Evolutionary conservation across 2,329 filamentous ascomycete species (phyloP).

Genomic region (Fusarium succisae): DNA sequence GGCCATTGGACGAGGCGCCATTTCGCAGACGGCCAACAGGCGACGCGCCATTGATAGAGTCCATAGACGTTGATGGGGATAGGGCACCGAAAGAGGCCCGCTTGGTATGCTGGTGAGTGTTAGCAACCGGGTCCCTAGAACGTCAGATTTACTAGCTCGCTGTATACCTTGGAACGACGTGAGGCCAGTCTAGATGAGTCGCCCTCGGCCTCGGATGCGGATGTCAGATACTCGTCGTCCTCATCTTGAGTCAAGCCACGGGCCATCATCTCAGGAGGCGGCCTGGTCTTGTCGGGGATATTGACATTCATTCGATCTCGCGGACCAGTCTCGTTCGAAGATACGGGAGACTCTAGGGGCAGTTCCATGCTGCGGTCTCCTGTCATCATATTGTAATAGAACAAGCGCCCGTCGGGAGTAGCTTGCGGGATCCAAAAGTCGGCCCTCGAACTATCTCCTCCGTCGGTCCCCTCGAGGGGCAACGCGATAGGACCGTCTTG

Average conservation of each 20-base stretch:
- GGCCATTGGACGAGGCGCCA: constrained; percentile 62
- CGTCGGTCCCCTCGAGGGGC: constrained; percentile 73
- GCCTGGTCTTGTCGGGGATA: constrained; percentile 88
- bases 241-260: constrained; percentile 84
- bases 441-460: constrained; percentile 78
- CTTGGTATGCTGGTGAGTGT: constrained; percentile 60
- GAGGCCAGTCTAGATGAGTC: constrained; percentile 75
- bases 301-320: constrained; percentile 88
- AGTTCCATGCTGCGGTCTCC: constrained; percentile 95
- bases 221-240: constrained; percentile 85
- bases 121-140: constrained; percentile 5
- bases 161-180: constrained; percentile 72
- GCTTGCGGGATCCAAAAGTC: constrained; percentile 99
- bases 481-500: constrained; percentile 67
- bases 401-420: constrained; percentile 89
- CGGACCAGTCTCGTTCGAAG: constrained; percentile 82
- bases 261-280: constrained; percentile 90
- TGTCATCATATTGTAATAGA: constrained; percentile 98
- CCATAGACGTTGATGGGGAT: constrained; percentile 89
- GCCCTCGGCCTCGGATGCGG: constrained; percentile 86
- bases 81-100: constrained; percentile 77
- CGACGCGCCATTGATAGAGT: constrained; percentile 81
- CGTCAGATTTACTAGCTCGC: background rate
- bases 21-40: constrained; percentile 65
- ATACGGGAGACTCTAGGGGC: constrained; percentile 88